Evolutionary conservation across 1,284 basidiomycete genomes (phyloP), one percentile per base, ranked within the genome.

Genomic region (Afroboletus lepidellus): DNA sequence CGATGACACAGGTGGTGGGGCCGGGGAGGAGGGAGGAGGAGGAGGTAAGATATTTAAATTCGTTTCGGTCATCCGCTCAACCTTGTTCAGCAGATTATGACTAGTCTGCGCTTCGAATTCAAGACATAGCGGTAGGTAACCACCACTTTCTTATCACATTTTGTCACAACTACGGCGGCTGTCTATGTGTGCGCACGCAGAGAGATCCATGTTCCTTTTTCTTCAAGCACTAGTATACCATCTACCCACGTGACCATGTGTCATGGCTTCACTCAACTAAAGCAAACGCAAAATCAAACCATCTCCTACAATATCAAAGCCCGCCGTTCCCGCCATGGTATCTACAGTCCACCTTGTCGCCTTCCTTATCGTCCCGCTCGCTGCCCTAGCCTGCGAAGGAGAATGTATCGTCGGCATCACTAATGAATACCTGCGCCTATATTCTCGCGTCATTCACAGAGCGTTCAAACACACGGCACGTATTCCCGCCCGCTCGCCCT

Each of bases 1-100:
- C 48, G 89, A 91, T 60, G 83, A 89, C 59, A 69, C 88, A 11
- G 88, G 85, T 9, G 87, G 78, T 13, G 86, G 81, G 2, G 83
- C 70, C 2, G 78, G 77, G n/a, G 86, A 76, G 16, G 85, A 76
- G 16, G 78, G 72, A 18, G 87, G 79, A 45, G 86, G 77, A 15
- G 84, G 79, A 61, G 77, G 74, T 62, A 18, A 62, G 63, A 36
- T 15, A 32, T 12, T 25, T 27, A 27, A 3, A 42, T 38, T 25
- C 9, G 33, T 48, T 38, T 18, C 6, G 6, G 4, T 23, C 37
- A 21, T 7, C 24, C 15, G 9, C 47, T 48, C 43, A 48, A 41
- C 13, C 2, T 11, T 15, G 38, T 42, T 11, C 25, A 50, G 48
- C 41, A 54, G 67, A 65, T 44, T 66, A 60, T 33, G 67, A 65